Evolutionary conservation across 306 rosid species (phyloP), one percentile per base, ranked within the genome.

Genomic region (Prunus fruticosa): DNA sequence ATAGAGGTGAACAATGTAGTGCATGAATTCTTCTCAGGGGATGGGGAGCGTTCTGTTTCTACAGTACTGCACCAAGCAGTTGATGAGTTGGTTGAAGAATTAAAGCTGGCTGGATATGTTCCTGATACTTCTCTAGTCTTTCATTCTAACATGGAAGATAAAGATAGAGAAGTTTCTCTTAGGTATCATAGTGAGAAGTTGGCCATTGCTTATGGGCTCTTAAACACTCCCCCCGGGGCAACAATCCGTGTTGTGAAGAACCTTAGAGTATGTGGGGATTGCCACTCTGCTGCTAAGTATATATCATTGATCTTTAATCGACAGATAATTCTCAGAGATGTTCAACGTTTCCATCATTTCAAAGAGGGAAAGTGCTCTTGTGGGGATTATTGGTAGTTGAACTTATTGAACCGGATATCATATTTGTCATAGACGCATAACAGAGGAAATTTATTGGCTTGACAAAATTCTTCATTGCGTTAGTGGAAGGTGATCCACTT

Each of bases 161-260:
- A 76, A 78, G 90, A 88, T 71, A 93, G 83, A 80, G 95, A 93
- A 75, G 63, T 86, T 50, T 69, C 83, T 83, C 88, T 91, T 19
- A 88, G 98, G 76, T 91, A 91, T 80, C 98, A 91, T 60, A 88
- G 98, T 75, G 96, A 91, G 89, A 93, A 93, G 84, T 50, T 93
- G 81, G 98, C 93, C 80, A 87, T 89, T 80, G 81, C 93, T 66
- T 93, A 63, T 68, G 93, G 98, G 41, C 91, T 93, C 34, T 71
- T 86, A 67, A 93, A 86, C 78, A 86, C 98, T 53, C 81, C 91
- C 16, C 92, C 93, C 0, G 90, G 97, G 50, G 85, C 89, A 47
- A 87, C 92, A 53, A 84, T 91, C 63, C 87, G 96, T 53, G 97
- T 93, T 32, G 93, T 89, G 32, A 91, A 93, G 87, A 93, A 93